A percentile compares a stretch with the other conserved stretches of the same genome.
Conservation (phyloP, 2,329 filamentous ascomycete species). For the Epichloe festucae region DNA sequence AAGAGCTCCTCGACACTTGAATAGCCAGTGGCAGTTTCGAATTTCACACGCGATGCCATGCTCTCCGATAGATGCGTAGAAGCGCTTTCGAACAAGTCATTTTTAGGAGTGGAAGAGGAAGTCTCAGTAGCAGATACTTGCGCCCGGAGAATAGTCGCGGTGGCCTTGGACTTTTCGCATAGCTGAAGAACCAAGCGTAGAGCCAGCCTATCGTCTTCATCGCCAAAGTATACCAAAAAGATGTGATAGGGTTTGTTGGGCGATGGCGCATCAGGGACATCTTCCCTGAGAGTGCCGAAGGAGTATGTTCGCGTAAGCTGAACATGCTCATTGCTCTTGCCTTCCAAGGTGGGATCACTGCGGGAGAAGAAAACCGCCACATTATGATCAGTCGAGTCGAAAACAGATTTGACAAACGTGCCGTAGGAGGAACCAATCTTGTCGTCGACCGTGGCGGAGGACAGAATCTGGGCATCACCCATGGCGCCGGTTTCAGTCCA, state of each 20-base stretch:
- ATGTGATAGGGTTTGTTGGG: constrained; percentile 66
- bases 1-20: constrained; percentile 13
- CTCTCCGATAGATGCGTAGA: constrained; percentile 5
- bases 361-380: constrained; percentile 71
- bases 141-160: constrained; percentile 53
- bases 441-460: constrained; percentile 17
- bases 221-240: constrained; percentile 79
- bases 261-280: constrained; percentile 43
- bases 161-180: constrained; percentile 64
- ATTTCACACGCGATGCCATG: constrained; percentile 9
- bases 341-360: constrained; percentile 30
- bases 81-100: constrained; percentile 7
- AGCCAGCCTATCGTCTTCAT: constrained; percentile 67
- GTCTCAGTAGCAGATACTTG: neutral
- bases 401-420: constrained; percentile 56
- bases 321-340: constrained; percentile 17
- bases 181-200: constrained; percentile 75
- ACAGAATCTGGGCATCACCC: constrained; percentile 38
- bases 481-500: constrained; percentile 79
- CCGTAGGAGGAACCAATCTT: constrained; percentile 44
- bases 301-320: constrained; percentile 41
- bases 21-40: constrained; percentile 8
- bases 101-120: neutral
- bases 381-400: constrained; percentile 52
- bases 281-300: constrained; percentile 40